These are phyloP conservation scores for Glycyrrhiza uralensis DNA, from an alignment of 306 rosid species.

Conservation along the genomic window DNA sequence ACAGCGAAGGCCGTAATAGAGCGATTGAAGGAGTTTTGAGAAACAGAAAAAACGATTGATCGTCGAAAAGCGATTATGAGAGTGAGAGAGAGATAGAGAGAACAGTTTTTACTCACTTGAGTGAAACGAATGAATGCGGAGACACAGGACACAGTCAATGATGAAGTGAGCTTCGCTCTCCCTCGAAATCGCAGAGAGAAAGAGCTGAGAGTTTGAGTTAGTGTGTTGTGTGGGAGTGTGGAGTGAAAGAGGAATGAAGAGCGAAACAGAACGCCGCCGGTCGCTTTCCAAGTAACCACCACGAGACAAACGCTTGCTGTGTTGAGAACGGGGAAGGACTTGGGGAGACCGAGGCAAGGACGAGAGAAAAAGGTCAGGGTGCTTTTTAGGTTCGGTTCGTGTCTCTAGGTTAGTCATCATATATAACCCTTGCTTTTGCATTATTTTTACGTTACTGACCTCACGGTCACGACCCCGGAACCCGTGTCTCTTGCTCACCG, in stretches of 20 bases:
- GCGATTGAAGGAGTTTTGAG: background rate
- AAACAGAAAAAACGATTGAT: background rate
- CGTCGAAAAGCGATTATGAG: background rate
- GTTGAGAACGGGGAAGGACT: constrained; percentile 7
- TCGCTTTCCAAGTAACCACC: background rate
- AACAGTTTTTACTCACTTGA: background rate
- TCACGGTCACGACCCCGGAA: too few relatives aligned
- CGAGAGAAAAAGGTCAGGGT: background rate
- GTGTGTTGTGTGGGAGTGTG: background rate
- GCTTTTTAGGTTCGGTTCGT: background rate
- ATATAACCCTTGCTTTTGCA: constrained; percentile 16
- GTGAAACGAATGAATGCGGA: background rate
- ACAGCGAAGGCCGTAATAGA: background rate
- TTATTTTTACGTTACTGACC: constrained; percentile 25
- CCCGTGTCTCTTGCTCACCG: too few relatives aligned
- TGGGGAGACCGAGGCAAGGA: constrained; percentile 25
- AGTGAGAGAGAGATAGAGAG: background rate
- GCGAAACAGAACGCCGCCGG: constrained; percentile 36
- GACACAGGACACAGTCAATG: background rate
- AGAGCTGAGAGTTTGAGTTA: background rate
- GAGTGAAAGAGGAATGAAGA: background rate
- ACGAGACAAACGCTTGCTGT: constrained; percentile 36
- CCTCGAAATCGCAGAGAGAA: background rate
- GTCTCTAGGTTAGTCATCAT: constrained; percentile 13
- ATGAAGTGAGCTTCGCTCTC: background rate